These are phyloP conservation scores for Misopates orontium DNA, from an alignment of 257 asterid species.

Conservation along the genomic window DNA sequence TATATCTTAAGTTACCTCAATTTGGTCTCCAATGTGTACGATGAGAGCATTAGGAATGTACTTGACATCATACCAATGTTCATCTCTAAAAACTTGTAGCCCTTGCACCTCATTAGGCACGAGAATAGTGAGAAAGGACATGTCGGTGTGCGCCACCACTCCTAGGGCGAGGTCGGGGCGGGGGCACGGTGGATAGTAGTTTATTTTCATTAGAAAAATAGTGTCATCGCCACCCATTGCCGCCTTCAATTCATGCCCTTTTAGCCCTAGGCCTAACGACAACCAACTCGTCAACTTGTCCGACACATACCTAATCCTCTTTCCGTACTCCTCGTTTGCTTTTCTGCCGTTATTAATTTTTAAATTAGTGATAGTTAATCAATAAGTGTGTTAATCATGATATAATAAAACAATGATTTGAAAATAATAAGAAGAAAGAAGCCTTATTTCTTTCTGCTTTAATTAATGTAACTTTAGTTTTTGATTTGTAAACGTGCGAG, in stretches of 20 bases:
- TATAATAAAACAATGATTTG: no score
- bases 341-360: conserved; percentile 46
- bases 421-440: no score
- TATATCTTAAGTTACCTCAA: no score
- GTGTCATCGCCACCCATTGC: conserved; percentile 65
- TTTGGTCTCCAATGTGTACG: conserved; percentile 84
- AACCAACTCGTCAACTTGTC: conserved; percentile 47
- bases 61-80: conserved; percentile 71
- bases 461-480: no score
- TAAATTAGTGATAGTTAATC: no score
- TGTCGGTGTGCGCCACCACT: conserved; percentile 91
- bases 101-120: conserved; percentile 86
- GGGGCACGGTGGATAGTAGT: conserved; percentile 92
- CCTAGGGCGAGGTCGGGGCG: conserved; percentile 86
- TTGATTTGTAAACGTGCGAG: no score
- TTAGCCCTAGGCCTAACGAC: conserved; percentile 67
- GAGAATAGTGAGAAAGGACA: conserved; percentile 66
- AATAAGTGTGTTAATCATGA: no score
- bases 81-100: conserved; percentile 75
- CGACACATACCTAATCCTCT: conserved; percentile 46
- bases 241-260: conserved; percentile 45
- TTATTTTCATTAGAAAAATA: conserved; percentile 62
- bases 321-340: conserved; percentile 58
- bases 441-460: no score
- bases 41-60: conserved; percentile 81